Evolutionary conservation across 371 early-diverging fungal species (phyloP).

Genomic region (Blastocladiella emersonii): DNA sequence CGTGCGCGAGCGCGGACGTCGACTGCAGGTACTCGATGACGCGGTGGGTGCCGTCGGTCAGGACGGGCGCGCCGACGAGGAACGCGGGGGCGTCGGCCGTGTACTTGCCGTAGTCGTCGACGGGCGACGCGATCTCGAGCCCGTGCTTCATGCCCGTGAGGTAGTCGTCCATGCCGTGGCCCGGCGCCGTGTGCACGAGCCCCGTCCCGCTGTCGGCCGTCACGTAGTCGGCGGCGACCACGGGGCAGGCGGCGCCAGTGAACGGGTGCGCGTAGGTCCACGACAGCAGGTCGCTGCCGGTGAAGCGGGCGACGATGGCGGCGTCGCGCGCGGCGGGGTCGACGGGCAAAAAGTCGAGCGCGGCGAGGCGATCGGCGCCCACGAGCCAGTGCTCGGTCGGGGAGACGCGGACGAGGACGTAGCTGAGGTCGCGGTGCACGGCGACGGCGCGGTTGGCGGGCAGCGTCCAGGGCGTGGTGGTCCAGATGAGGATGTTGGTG

Average conservation of each 20-base stretch:
- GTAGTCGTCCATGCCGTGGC: slow-evolving; percentile 92
- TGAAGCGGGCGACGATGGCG: background rate
- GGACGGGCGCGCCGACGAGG: slow-evolving; percentile 47
- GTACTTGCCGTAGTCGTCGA: slow-evolving; percentile 70
- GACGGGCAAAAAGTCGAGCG: background rate
- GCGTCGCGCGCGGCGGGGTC: background rate
- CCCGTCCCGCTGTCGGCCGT: slow-evolving; percentile 71
- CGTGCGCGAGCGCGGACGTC: slow-evolving; percentile 15
- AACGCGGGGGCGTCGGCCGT: slow-evolving; percentile 47
- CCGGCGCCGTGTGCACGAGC: slow-evolving; percentile 88
- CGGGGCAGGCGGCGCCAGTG: slow-evolving; percentile 20
- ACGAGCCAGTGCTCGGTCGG: background rate
- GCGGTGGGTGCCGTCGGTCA: slow-evolving; percentile 41
- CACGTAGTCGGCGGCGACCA: slow-evolving; percentile 63
- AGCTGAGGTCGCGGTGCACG: slow-evolving; percentile 57
- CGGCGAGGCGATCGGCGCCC: background rate
- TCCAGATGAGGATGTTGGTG: slow-evolving; percentile 67
- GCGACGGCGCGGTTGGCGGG: slow-evolving; percentile 77
- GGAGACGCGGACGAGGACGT: slow-evolving; percentile 35
- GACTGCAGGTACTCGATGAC: slow-evolving; percentile 40
- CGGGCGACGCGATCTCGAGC: slow-evolving; percentile 45
- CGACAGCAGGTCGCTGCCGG: slow-evolving; percentile 48
- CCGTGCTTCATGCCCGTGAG: slow-evolving; percentile 46
- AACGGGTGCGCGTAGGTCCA: slow-evolving; percentile 59
- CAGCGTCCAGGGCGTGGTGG: slow-evolving; percentile 94